Percentiles rank a stretch among this genome's conserved stretches.
Conservation (phyloP, 1,139 yeast species). For the Meyerozyma elateridarum region DNA sequence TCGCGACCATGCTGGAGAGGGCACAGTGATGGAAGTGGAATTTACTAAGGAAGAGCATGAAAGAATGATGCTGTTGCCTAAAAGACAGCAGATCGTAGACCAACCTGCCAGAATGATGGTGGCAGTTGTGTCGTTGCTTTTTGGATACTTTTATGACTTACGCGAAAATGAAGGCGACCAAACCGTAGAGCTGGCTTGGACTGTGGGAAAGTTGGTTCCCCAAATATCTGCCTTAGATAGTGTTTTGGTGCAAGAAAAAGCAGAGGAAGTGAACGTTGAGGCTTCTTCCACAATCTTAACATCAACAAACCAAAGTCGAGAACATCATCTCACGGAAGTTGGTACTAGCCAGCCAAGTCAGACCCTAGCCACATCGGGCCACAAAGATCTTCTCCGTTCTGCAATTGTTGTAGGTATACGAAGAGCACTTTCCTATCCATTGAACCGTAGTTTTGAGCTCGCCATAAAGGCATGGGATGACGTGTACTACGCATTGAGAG, state of each 20-base stretch:
- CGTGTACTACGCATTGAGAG: slow-evolving; percentile 57
- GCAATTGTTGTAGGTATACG: slow-evolving; percentile 58
- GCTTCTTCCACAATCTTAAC: background rate
- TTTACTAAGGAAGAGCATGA: slow-evolving; percentile 61
- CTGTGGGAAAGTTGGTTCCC: slow-evolving; percentile 79
- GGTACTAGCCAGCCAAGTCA: background rate
- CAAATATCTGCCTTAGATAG: slow-evolving; percentile 70
- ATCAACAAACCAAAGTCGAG: background rate
- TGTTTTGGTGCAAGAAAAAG: slow-evolving; percentile 39
- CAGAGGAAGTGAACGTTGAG: too few relatives aligned
- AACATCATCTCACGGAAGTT: background rate
- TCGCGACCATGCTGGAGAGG: slow-evolving; percentile 25
- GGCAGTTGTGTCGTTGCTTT: slow-evolving; percentile 60
- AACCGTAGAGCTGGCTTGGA: slow-evolving; percentile 90
- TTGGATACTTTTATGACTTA: slow-evolving; percentile 69
- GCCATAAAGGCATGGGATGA: slow-evolving; percentile 68
- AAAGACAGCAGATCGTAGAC: slow-evolving; percentile 53
- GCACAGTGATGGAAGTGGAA: slow-evolving; percentile 37
- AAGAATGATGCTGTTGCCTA: slow-evolving; percentile 64
- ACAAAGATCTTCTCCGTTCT: slow-evolving; percentile 37
- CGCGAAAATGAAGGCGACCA: slow-evolving; percentile 75
- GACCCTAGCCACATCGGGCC: slow-evolving; percentile 12
- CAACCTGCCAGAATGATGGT: slow-evolving; percentile 46
- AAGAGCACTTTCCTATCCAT: slow-evolving; percentile 74
- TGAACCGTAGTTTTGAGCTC: slow-evolving; percentile 67